Base-by-base conservation (phyloP, 306 rosid species). In the Gastrolobium bilobum region DNA sequence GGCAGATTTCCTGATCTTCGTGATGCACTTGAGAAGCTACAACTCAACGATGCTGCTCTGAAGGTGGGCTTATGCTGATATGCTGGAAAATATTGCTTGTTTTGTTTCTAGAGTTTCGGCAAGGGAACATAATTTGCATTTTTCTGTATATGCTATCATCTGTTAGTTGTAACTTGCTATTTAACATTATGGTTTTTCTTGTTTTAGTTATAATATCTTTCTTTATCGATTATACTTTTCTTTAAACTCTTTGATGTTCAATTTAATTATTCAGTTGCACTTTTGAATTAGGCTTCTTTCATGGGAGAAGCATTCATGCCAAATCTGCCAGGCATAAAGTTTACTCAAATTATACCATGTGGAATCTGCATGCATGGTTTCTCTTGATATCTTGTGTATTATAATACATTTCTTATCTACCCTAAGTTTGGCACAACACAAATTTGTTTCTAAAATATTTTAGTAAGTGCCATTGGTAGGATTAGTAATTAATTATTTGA, bases 1-100 rank as follows among this genome's bases (percentile, higher is more conserved):
- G 75, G 56, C 89, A 92, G 97, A 81, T 94, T 92, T 71, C 89
- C 99, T 33, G 99, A 92, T 15, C 81, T 94, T 76, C 96, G 99
- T 57, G 99, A 92, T 87, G 97, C 97, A 40, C 97, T 94, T 38
- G 97, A 94, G 89, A 94, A 94, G 83, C 92, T 94, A 78, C 99
- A 94, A 84, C 97, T 94, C 35, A 94, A 94, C 60, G 99, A 94
- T 88, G 97, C 97, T 77, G 97, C 99, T 47, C 80, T 92, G 79
- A 92, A 94, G 97, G 97, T 92, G 75, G 76, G 39, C 38, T 31
- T 62, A 61, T 44, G 77, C 52, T 73, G 63, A 60, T 38, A 44
- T 78, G 83, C 60, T 71, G 51, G 43, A 81, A 48, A 81, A 46
- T 30, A 71, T 44, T 77, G 44, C 53, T 71, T 81, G n/a, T 75